Conservation (phyloP, 2,329 filamentous ascomycete species). For the Trematosphaeria pertusa region DNA sequence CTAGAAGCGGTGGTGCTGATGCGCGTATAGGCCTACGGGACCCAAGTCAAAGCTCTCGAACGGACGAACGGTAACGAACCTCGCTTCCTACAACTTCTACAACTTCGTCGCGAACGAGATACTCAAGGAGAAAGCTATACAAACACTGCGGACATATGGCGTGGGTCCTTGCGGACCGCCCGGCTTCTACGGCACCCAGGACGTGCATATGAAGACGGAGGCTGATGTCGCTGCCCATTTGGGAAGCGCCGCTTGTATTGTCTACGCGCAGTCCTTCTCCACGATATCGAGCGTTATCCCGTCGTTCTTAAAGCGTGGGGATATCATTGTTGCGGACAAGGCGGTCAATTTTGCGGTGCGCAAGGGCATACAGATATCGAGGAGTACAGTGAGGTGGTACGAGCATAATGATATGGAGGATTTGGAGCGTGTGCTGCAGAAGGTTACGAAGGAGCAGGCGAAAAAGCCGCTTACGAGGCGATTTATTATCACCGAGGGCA, state of each 20-base stretch:
- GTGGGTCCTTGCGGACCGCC: slow-evolving; percentile 96
- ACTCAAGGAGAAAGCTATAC: slow-evolving; percentile 93
- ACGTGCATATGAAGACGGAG: slow-evolving; percentile 97
- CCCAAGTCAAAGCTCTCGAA: slow-evolving; percentile 88
- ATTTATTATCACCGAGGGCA: slow-evolving; percentile 93
- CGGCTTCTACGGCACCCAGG: slow-evolving; percentile 97
- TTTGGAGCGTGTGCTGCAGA: slow-evolving; percentile 82
- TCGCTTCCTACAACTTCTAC: slow-evolving; percentile 96
- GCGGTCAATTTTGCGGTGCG: slow-evolving; percentile 93
- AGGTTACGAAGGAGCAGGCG: slow-evolving; percentile 85
- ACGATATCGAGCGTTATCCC: slow-evolving; percentile 98
- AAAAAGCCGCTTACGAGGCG: slow-evolving; percentile 87
- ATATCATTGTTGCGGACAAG: slow-evolving; percentile 94
- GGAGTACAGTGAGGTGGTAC: slow-evolving; percentile 92
- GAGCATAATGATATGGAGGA: slow-evolving; percentile 97
- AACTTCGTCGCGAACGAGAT: slow-evolving; percentile 93
- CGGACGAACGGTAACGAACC: slow-evolving; percentile 89
- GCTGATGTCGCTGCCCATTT: slow-evolving; percentile 90
- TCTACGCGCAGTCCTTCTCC: slow-evolving; percentile 95
- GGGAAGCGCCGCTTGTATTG: slow-evolving; percentile 86
- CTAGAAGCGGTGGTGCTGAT: slow-evolving; percentile 18
- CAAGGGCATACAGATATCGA: slow-evolving; percentile 90
- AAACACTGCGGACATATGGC: slow-evolving; percentile 91
- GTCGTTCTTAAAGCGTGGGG: slow-evolving; percentile 94
- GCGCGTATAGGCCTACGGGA: slow-evolving; percentile 72